Percentiles rank a stretch among this genome's conserved stretches.
phyloP scores from a whole-genome alignment of 352 stramenopile species.

The Phytopythium delawarense region DNA sequence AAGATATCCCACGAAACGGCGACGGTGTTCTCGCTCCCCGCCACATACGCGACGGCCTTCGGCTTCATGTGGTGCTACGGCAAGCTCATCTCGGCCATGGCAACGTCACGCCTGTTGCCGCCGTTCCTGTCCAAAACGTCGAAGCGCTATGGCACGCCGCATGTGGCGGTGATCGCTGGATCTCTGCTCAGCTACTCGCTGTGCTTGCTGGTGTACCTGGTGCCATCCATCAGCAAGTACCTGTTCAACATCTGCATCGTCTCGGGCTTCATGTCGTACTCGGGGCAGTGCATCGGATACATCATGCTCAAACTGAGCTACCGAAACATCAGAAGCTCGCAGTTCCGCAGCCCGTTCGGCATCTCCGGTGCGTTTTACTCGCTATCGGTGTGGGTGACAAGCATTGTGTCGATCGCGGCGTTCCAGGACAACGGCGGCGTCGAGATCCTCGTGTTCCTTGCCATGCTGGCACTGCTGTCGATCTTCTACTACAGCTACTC shows the following conservation, averaged over 20 bases:
- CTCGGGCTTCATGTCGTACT: constrained; percentile 36
- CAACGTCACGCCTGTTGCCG: constrained; percentile 33
- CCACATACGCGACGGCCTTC: constrained; percentile 46
- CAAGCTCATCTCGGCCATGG: constrained; percentile 48
- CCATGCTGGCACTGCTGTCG: constrained; percentile 14
- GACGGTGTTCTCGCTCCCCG: constrained; percentile 36
- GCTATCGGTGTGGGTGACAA: constrained; percentile 24
- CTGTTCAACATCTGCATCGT: constrained; percentile 36
- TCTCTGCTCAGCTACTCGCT: constrained; percentile 25
- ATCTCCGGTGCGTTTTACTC: constrained; percentile 24
- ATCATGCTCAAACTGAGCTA: constrained; percentile 42
- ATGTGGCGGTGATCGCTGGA: constrained; percentile 20
- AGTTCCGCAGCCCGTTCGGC: constrained; percentile 39
- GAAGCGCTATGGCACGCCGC: constrained; percentile 10
- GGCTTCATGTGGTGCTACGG: constrained; percentile 58
- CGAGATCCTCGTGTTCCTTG: constrained; percentile 17
- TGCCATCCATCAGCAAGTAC: constrained; percentile 15
- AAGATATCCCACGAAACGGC: constrained; percentile 11
- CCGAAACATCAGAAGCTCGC: constrained; percentile 31
- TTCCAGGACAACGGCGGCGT: constrained; percentile 28
- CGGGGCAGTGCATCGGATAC: constrained; percentile 35
- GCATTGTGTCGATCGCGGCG: constrained; percentile 15
- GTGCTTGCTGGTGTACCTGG: constrained; percentile 29
- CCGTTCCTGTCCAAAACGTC: constrained; percentile 21
- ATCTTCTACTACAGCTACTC: constrained; percentile 38